Evolutionary conservation across 164 flowering plant species (phyloP), one percentile per base, ranked within the genome.

Genomic region (Warburgia ugandensis): DNA sequence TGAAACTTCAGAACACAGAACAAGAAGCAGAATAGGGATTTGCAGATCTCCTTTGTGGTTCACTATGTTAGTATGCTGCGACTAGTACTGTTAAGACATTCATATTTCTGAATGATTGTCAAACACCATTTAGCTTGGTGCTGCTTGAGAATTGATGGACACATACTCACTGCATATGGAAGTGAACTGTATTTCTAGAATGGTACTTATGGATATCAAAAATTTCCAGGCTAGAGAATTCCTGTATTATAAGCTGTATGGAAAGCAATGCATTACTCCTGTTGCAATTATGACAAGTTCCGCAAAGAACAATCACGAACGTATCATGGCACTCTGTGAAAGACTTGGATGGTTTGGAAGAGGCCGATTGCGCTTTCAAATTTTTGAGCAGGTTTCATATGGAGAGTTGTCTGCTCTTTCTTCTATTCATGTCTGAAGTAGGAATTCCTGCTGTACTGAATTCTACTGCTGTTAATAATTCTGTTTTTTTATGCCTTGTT

Each of bases 251-350:
- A 92, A 92, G 71, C 45, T 87, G 12, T 83, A 78, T 70, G 90
- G 95, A 47, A 76, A 77, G 50, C 98, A 92, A 56, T 83, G 91
- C 59, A 68, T 87, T 53, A 92, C 96, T n/a, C 98, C 98, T 56
- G 83, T 92, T 60, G 98, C 96, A 32, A 87, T 92, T 60, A 92
- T 92, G 98, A 92, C 98, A 47, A 92, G 98, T 71, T 63, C 90
- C 1, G 96, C 94, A 45, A 92, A 92, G 73, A 78, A 74, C 55
- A 92, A 92, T 68, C 94, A 92, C 62, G 68, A 77, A 61, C 81
- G 65, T 40, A 74, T 92, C 47, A 81, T 70, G 46, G 62, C 79
- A 31, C 80, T 92, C 3, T 87, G 96, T 68, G 82, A 85, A 69
- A 77, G 65, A 49, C 79, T 68, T 14, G 26, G 59, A 67, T 92